Percentiles rank a stretch among this genome's conserved stretches.
phyloP scores from a whole-genome alignment of 257 asterid species.

The Ocimum tenuiflorum region DNA sequence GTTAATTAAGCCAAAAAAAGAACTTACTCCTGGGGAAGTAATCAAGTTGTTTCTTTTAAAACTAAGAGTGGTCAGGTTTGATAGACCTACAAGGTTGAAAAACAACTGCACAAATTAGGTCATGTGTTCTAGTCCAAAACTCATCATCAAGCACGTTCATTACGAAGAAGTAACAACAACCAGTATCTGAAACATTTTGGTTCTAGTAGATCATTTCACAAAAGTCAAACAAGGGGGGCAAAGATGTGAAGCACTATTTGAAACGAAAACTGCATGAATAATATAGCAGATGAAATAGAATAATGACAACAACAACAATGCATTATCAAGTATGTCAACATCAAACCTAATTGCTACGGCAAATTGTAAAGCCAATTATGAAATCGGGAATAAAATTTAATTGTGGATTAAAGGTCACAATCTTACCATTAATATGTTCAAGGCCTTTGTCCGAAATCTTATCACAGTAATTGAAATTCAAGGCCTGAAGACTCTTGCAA shows the following conservation, averaged over 20 bases:
- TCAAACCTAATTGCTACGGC: not conserved
- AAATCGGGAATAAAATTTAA: not conserved
- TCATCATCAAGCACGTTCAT: too few species aligned
- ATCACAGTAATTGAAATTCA: conserved; percentile 74
- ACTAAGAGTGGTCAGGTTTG: conserved; percentile 58
- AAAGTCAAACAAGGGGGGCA: not conserved
- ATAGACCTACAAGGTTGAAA: conserved; percentile 49
- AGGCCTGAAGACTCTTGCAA: conserved; percentile 59
- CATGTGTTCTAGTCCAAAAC: not conserved
- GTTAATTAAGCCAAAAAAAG: conserved; percentile 54
- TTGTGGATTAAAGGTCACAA: not conserved
- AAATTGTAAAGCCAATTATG: not conserved
- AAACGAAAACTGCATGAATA: not conserved
- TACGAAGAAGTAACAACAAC: too few species aligned
- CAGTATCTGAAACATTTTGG: not conserved
- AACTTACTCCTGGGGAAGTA: conserved; percentile 75
- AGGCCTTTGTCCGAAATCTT: conserved; percentile 72
- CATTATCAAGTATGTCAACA: not conserved
- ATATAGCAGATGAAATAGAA: not conserved
- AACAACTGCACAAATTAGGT: conserved; percentile 12
- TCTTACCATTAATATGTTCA: conserved; percentile 56
- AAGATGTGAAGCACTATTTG: not conserved
- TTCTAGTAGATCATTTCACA: not conserved
- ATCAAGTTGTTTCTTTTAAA: conserved; percentile 67
- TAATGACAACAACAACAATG: not conserved